Conservation (phyloP, 306 rosid species). For the Fragaria vesca region DNA sequence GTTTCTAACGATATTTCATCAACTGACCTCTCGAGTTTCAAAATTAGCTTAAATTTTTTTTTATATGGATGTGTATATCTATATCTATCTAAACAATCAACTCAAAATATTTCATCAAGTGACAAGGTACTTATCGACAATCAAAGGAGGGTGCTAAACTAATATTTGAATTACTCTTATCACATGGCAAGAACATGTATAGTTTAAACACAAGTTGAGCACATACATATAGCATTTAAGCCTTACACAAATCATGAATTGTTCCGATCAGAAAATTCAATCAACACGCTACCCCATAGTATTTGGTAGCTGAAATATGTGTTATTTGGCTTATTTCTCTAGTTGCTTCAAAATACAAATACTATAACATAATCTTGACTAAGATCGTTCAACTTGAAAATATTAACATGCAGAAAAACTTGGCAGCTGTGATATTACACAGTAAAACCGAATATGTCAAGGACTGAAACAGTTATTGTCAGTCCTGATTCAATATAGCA, state of each 20-base stretch:
- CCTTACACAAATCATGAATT: background rate
- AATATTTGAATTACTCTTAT: background rate
- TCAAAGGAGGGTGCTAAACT: background rate
- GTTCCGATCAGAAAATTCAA: background rate
- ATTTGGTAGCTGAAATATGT: background rate
- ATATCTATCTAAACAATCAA: background rate
- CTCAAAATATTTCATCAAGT: background rate
- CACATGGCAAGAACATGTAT: background rate
- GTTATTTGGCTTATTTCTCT: background rate
- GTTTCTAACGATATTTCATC: conserved; percentile 8
- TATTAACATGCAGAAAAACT: background rate
- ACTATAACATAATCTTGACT: background rate
- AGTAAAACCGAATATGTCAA: background rate
- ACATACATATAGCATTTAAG: background rate
- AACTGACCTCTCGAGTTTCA: background rate
- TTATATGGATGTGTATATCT: too few relatives aligned
- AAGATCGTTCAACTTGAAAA: background rate
- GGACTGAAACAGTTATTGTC: background rate
- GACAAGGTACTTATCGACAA: background rate
- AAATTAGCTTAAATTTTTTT: background rate
- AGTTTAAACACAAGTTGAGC: background rate
- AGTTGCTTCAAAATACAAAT: background rate
- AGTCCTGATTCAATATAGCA: background rate
- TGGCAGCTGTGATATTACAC: conserved; percentile 6
- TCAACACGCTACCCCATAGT: background rate